Percentiles rank a stretch among this genome's conserved stretches.
These are phyloP conservation scores for Colletotrichum karsti DNA, from an alignment of 2,329 filamentous ascomycete species.

Conservation along the genomic window DNA sequence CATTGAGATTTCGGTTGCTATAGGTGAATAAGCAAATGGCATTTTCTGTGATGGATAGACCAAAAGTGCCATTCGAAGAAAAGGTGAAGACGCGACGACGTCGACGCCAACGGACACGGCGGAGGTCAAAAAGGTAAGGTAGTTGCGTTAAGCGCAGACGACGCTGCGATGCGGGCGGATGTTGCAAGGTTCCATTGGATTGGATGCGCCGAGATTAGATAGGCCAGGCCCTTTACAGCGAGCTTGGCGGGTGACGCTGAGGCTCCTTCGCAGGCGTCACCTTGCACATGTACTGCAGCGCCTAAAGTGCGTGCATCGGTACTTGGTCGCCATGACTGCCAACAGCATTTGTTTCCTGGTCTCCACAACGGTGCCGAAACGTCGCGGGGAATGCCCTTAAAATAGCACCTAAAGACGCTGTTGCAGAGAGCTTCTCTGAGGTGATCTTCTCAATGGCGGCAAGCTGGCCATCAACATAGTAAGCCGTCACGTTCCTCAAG, in stretches of 20 bases:
- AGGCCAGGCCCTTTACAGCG: slow-evolving; percentile 3
- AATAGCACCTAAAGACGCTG: background rate
- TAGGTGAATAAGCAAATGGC: background rate
- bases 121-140: background rate
- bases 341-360: background rate
- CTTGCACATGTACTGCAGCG: background rate
- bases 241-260: slow-evolving; percentile 15
- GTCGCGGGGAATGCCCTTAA: slow-evolving; percentile 2
- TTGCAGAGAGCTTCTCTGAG: background rate
- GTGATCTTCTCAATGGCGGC: background rate
- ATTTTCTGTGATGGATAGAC: background rate
- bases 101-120: background rate
- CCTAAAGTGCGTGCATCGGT: background rate
- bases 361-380: slow-evolving; percentile 16
- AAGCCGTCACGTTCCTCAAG: background rate
- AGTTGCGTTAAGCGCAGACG: background rate
- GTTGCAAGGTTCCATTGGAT: slow-evolving; percentile 7
- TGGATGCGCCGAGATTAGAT: slow-evolving; percentile 16
- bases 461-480: background rate
- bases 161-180: slow-evolving; percentile 1
- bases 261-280: background rate
- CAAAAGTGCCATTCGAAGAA: background rate
- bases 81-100: background rate
- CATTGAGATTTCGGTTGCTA: background rate
- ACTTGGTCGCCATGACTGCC: background rate